Evolutionary conservation across 176 grass and related monocot species (phyloP), one percentile per base, ranked within the genome.

Genomic region (Poa pratensis): DNA sequence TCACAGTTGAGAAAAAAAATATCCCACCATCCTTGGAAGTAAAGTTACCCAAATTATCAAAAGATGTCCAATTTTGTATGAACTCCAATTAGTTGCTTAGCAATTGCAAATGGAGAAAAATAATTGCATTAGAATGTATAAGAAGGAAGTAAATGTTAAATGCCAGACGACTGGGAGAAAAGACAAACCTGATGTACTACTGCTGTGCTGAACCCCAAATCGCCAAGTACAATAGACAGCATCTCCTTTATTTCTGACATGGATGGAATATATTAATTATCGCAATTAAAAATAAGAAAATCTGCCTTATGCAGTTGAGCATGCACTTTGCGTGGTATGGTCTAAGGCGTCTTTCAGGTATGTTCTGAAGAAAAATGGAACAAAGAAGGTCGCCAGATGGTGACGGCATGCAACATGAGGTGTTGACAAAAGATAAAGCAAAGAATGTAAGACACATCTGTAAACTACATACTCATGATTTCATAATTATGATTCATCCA

Each of bases 211-310:
- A 98, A 98, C 57, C 87, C 87, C 87, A 98, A 88, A 79, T 95
- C 89, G 6, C 86, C 35, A 74, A 98, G 82, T 52, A 95, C 91
- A 84, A 95, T 81, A 70, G 96, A 95, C 37, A 98, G 50, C 89
- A 95, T 92, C 68, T 98, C 96, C 76, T 92, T 98, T 77, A 98
- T 94, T 94, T 98, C 96, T 98, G 91, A 23, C 72, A 79, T 49
- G 2, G 32, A 91, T 86, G 23, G 4, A 71, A 76, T 51, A 63
- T 63, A 82, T 86, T 39, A 88, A 62, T 54, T 84, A 75, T 80
- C 22, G 67, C 13, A 10, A 80, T 13, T 22, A 83, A 86, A 59
- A 42, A 7, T n/a, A 73, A 58, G 8, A 72, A 15, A 73, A 73
- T 30, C 9, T 43, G 7, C 37, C 5, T 73, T 78, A 55, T 45